phyloP scores from a whole-genome alignment of 164 flowering plant genomes.

The Hamamelis virginiana region DNA sequence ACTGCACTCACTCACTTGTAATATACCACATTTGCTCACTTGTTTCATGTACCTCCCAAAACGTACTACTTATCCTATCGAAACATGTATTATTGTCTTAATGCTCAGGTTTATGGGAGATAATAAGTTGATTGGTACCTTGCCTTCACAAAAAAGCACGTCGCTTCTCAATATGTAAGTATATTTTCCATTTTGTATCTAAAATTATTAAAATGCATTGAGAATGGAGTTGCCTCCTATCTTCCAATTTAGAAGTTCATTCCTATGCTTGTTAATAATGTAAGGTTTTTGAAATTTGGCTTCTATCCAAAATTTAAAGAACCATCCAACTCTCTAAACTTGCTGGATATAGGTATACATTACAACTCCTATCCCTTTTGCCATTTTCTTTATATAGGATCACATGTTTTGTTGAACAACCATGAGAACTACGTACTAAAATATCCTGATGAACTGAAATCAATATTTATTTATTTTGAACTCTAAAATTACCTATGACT shows the following conservation, averaged over 20 bases:
- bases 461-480: too few relatives aligned
- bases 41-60: neutral
- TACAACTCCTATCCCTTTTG: too few relatives aligned
- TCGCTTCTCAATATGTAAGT: slow-evolving; percentile 58
- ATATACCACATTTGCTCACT: slow-evolving; percentile 8
- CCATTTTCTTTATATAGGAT: too few relatives aligned
- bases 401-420: too few relatives aligned
- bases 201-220: neutral
- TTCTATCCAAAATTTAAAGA: too few relatives aligned
- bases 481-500: too few relatives aligned
- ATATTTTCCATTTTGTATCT: neutral
- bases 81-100: neutral
- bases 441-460: too few relatives aligned
- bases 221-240: neutral
- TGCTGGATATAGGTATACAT: too few relatives aligned
- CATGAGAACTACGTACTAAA: too few relatives aligned
- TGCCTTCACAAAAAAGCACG: slow-evolving; percentile 48
- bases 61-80: neutral
- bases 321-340: too few relatives aligned
- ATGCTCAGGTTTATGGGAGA: slow-evolving; percentile 78
- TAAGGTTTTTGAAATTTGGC: too few relatives aligned
- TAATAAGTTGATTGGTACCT: slow-evolving; percentile 54
- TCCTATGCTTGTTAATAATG: too few relatives aligned
- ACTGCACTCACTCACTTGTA: slow-evolving; percentile 61
- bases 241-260: neutral